Percentiles rank a stretch among this genome's conserved stretches.
These are phyloP conservation scores for Fusarium euwallaceae DNA, from an alignment of 2,329 filamentous ascomycete species.

Conservation along the genomic window DNA sequence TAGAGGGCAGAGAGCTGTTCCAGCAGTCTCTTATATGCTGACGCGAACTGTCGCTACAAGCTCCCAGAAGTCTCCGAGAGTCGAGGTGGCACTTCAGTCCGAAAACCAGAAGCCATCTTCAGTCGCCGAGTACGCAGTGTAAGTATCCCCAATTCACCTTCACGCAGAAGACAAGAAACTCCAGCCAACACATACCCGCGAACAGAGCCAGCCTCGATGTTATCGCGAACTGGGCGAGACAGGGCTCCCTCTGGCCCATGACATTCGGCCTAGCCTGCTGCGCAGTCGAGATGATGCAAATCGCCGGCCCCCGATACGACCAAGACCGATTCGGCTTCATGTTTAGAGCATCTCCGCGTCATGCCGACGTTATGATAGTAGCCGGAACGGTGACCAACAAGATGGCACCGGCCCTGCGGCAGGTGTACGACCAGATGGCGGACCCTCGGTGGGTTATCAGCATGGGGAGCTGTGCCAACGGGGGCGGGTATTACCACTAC, in stretches of 20 bases:
- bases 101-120: not conserved
- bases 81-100: not conserved
- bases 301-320: slow-evolving; percentile 89
- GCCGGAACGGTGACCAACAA: slow-evolving; percentile 95
- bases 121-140: not conserved
- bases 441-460: slow-evolving; percentile 88
- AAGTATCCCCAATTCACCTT: not conserved
- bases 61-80: not conserved
- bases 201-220: slow-evolving; percentile 81
- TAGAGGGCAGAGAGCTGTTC: not conserved
- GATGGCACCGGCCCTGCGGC: slow-evolving; percentile 91
- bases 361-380: slow-evolving; percentile 94
- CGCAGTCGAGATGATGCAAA: slow-evolving; percentile 93
- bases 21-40: not conserved
- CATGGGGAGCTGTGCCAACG: slow-evolving; percentile 89
- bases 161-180: not conserved
- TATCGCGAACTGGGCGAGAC: slow-evolving; percentile 86
- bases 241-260: slow-evolving; percentile 89
- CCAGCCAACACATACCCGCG: not conserved
- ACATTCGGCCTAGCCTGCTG: slow-evolving; percentile 92
- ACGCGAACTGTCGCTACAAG: not conserved
- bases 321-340: slow-evolving; percentile 91
- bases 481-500: slow-evolving; percentile 90
- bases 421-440: slow-evolving; percentile 96
- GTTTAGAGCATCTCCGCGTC: slow-evolving; percentile 87